A percentile compares a stretch with the other conserved stretches of the same genome.
These are phyloP conservation scores for Hyaloperonospora arabidopsidis DNA, from an alignment of 352 stramenopile species.

Conservation along the genomic window DNA sequence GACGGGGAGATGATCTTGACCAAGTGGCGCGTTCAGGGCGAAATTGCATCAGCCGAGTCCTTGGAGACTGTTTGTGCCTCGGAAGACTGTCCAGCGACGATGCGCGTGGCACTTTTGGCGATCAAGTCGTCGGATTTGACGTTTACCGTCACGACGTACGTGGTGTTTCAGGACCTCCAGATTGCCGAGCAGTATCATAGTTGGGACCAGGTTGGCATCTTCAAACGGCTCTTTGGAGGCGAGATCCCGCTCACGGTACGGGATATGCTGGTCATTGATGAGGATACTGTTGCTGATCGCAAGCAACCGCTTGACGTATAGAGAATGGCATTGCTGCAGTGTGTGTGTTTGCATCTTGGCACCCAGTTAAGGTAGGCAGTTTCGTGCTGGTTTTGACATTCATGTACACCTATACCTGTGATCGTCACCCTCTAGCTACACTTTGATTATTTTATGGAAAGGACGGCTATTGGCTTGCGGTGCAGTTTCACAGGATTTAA, in stretches of 20 bases:
- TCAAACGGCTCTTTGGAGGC: constrained; percentile 72
- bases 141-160: constrained; percentile 79
- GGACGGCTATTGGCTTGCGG: too few species aligned
- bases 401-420: too few species aligned
- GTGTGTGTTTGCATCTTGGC: too few species aligned
- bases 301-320: constrained; percentile 34
- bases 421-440: too few species aligned
- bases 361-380: too few species aligned
- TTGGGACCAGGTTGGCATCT: constrained; percentile 77
- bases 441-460: too few species aligned
- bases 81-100: constrained; percentile 59
- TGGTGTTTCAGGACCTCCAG: constrained; percentile 64
- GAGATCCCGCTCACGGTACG: constrained; percentile 56
- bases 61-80: constrained; percentile 56
- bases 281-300: constrained; percentile 21
- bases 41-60: constrained; percentile 58
- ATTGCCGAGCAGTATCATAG: constrained; percentile 76
- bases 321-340: neutral
- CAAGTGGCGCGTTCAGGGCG: constrained; percentile 76
- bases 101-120: constrained; percentile 55
- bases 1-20: constrained; percentile 80
- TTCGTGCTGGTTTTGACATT: too few species aligned
- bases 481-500: too few species aligned
- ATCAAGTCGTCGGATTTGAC: constrained; percentile 80
- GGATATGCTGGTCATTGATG: constrained; percentile 50